Evolutionary conservation across 2,329 filamentous ascomycete genomes (phyloP).

Genomic region (Fusarium tupiense): DNA sequence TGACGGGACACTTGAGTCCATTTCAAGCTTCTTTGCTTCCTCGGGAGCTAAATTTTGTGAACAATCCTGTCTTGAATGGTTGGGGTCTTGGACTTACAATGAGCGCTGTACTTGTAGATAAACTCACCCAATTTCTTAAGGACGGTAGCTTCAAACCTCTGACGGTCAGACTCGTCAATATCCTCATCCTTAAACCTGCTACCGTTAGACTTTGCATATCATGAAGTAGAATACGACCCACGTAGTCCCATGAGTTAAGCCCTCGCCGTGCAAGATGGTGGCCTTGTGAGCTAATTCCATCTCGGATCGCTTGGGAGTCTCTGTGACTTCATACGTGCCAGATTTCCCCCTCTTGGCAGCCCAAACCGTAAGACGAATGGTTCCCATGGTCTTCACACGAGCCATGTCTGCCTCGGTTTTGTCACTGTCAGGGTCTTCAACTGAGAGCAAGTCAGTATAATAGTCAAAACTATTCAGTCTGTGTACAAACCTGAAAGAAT

Average conservation of each 20-base stretch:
- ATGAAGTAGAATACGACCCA: accelerated
- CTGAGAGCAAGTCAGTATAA: not conserved
- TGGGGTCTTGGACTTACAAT: not conserved
- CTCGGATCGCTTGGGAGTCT: not conserved
- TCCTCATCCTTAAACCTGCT: not conserved
- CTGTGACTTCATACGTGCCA: accelerated
- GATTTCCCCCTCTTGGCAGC: not conserved
- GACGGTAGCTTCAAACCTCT: not conserved
- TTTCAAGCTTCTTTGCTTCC: accelerated
- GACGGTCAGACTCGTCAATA: accelerated
- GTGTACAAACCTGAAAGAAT: not conserved
- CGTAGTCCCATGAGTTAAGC: not conserved
- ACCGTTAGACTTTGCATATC: not conserved
- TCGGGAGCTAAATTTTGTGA: accelerated
- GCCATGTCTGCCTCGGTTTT: not conserved
- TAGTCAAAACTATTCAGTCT: not conserved
- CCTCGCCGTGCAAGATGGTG: not conserved
- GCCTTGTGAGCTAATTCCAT: not conserved
- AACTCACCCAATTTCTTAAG: not conserved
- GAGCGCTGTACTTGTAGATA: not conserved
- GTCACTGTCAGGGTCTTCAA: not conserved
- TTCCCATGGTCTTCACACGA: not conserved
- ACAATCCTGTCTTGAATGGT: accelerated
- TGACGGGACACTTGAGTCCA: not conserved
- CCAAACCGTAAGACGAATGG: not conserved